Evolutionary conservation across 2,329 filamentous ascomycete species (phyloP).

Genomic region (Calonectria crousiana): DNA sequence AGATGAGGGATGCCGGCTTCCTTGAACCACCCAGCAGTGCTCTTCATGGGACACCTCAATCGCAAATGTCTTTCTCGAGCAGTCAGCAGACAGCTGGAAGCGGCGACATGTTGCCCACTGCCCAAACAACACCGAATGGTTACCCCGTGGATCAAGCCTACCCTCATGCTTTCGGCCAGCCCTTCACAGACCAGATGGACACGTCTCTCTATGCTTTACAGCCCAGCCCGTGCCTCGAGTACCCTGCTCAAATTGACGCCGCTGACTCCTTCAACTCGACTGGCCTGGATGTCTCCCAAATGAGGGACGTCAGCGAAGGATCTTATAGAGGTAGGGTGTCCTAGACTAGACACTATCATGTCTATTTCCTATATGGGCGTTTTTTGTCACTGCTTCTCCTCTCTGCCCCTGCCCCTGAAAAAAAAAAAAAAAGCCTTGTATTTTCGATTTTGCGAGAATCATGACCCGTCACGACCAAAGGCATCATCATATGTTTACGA

Average conservation of each 20-base stretch:
- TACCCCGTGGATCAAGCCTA: neutral
- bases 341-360: neutral
- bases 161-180: neutral
- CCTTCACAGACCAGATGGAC: neutral
- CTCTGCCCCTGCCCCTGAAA: neutral
- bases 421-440: neutral
- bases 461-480: conserved; percentile 9
- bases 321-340: neutral
- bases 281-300: neutral
- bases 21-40: neutral
- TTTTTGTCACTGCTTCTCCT: neutral
- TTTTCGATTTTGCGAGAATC: conserved; percentile 8
- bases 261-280: neutral
- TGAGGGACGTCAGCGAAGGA: neutral
- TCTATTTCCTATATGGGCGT: neutral
- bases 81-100: neutral
- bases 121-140: neutral
- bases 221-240: neutral
- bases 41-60: neutral
- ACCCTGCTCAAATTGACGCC: neutral
- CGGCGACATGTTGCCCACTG: neutral
- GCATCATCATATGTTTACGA: neutral
- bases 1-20: neutral
- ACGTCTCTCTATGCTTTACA: neutral
- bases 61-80: neutral